Base-by-base conservation (phyloP, 805 yeast genomes). In the Teunomyces cretensis region DNA sequence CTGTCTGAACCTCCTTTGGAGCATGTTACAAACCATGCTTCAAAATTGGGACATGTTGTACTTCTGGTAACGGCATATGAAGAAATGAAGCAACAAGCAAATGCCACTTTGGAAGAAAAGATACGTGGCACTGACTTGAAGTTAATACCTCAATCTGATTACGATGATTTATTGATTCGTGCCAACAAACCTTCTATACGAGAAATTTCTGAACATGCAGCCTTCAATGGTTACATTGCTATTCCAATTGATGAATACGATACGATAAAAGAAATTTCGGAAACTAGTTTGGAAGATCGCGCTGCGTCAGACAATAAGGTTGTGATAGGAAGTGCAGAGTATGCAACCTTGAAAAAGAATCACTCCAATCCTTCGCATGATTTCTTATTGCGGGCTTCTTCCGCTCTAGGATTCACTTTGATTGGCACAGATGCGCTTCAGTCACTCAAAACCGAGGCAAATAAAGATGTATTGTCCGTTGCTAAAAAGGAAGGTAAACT, bases 181-280 rank as follows among this genome's bases (percentile, higher is more conserved):
- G 51, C 49, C 9, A 52, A 57, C 15, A 33, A 49, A 6, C 70
- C 61, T 4, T 47, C 55, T 16, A 30, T 54, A 7, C 49, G 44
- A 24, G 50, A 54, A 26, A 55, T 71, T 12, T 46, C 51, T 12
- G 42, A 52, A 1, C 53, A 49, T 24, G 72, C 74, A 2, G 43
- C 47, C 1, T 49, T 47, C 2, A 56, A 60, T 43, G 74, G 74
- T 0, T 49, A 66, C 42, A 52, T 50, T 12, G 56, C 67, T 17
- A 32, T 64, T 3, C 30, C 33, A 15, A 28, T 26, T 12, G 32
- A 37, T 8, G 41, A 37, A 9, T 41, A 19, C 14, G 39, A 43
- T 11, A 11, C 36, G 5, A 11, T 44, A 0, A 46, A 17, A 27
- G 22, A 39, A 3, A 7, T 27, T 9, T 24, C 44, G 15, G 42